Percentiles rank a stretch among this genome's conserved stretches.
Evolutionary conservation across 805 yeast species (phyloP).

Genomic region (Spathaspora girioi): DNA sequence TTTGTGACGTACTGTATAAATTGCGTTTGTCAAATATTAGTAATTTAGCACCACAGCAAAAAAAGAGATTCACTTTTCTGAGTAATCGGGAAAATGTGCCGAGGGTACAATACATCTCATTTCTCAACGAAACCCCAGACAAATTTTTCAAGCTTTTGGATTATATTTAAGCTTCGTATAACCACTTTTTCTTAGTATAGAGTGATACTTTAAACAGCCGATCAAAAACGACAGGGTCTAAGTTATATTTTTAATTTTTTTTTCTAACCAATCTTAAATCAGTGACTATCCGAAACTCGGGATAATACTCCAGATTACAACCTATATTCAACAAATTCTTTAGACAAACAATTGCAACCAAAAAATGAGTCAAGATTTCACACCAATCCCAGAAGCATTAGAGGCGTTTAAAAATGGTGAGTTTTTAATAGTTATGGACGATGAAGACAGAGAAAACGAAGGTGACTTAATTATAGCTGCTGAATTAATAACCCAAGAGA

Average conservation of each 20-base stretch:
- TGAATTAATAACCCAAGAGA: conserved; percentile 65
- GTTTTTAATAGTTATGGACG: conserved; percentile 94
- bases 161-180: not conserved
- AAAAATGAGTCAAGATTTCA: conserved; percentile 8
- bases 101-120: not conserved
- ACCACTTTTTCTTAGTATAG: not conserved
- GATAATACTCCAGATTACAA: not conserved
- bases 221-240: too few species aligned
- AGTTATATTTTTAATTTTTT: too few species aligned
- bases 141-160: not conserved
- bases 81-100: not conserved
- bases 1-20: too few species aligned
- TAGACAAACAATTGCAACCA: not conserved
- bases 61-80: not conserved
- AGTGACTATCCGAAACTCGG: not conserved
- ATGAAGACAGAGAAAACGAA: conserved; percentile 93
- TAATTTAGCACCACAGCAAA: not conserved
- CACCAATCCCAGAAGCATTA: conserved; percentile 63
- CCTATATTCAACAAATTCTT: not conserved
- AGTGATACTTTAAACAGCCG: not conserved
- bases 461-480: conserved; percentile 98
- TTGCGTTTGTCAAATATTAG: not conserved
- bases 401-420: conserved; percentile 73
- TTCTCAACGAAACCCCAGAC: not conserved
- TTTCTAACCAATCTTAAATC: too few species aligned